Evolutionary conservation across 345 rosid genomes (phyloP), one percentile per base, ranked within the genome.

Genomic region (Nasturtium officinale): DNA sequence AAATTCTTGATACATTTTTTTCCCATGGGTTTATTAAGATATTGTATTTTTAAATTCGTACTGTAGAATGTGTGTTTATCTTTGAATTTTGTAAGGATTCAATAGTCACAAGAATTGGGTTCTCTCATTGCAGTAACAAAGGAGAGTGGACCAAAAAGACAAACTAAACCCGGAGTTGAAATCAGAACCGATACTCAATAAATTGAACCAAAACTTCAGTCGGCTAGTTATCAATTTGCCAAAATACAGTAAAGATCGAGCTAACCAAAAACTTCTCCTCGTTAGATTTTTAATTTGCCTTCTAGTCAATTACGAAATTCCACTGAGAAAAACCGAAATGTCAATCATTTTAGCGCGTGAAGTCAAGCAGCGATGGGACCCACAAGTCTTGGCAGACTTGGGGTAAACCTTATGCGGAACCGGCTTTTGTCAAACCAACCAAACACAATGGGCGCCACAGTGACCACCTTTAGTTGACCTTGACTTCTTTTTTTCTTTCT

Each of bases 401-500:
- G 7, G 11, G 58, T 12, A 57, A 57, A 48, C 66, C 48, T 47
- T 9, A 15, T 9, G 17, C 13, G n/a, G 26, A 70, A 70, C 28
- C 33, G 0, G 60, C 60, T 54, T 28, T 28, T n/a, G 38, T 55
- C 60, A 28, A 29, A 28, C 16, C 21, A 73, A 33, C 56, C 33
- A 74, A 65, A 66, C 46, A 58, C 51, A 26, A 35, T 46, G 48
- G 72, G 72, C 42, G 38, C 51, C 58, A 57, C 57, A 11, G 50
- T 56, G 65, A 58, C 65, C 52, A 65, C 61, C 53, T 55, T 50
- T 46, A 47, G 60, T 57, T 74, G 67, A 74, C 73, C 51, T 74
- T 74, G 72, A 74, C 73, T 57, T 73, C 7, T 7, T 33, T 55
- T 67, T 57, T 73, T 6, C 3, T 33, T 45, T 29, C 18, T 3